phyloP scores from a whole-genome alignment of 2,329 filamentous ascomycete genomes.

The Thermoascus crustaceus region DNA sequence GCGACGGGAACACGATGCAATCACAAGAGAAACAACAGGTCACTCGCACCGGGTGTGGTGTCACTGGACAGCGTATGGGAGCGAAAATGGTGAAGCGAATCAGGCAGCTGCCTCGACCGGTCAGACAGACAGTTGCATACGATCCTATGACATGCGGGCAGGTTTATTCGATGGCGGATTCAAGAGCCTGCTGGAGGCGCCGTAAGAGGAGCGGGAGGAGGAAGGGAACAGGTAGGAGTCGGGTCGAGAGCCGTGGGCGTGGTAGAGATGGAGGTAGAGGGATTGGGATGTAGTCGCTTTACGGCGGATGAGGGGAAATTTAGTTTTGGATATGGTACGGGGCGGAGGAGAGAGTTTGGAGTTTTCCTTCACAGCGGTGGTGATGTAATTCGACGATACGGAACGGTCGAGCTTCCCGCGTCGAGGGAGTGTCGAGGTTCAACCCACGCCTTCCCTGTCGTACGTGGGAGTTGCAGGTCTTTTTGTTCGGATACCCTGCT shows the following conservation, averaged over 20 bases:
- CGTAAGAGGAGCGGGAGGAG: too few species aligned
- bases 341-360: too few species aligned
- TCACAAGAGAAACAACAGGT: neutral
- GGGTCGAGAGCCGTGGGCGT: neutral
- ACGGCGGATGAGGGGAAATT: slow-evolving; percentile 3
- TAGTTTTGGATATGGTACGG: too few species aligned
- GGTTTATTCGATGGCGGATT: slow-evolving; percentile 5
- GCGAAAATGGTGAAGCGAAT: slow-evolving; percentile 7
- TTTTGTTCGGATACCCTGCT: neutral
- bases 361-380: slow-evolving; percentile 5
- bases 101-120: slow-evolving; percentile 27
- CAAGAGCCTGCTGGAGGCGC: neutral
- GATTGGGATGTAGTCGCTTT: slow-evolving; percentile 1
- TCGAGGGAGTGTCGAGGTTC: too few species aligned
- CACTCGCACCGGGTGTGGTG: slow-evolving; percentile 7
- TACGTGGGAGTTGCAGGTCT: neutral
- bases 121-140: slow-evolving; percentile 21
- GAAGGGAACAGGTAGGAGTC: neutral
- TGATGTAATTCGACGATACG: slow-evolving; percentile 10
- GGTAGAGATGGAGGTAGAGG: neutral
- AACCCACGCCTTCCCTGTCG: too few species aligned
- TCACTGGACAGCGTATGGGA: slow-evolving; percentile 20
- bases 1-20: neutral
- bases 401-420: too few species aligned
- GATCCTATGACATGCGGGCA: slow-evolving; percentile 6